Percentiles rank a stretch among this genome's conserved stretches.
Evolutionary conservation across 2,329 filamentous ascomycete species (phyloP).

Genomic region (Aspergillus floridensis): DNA sequence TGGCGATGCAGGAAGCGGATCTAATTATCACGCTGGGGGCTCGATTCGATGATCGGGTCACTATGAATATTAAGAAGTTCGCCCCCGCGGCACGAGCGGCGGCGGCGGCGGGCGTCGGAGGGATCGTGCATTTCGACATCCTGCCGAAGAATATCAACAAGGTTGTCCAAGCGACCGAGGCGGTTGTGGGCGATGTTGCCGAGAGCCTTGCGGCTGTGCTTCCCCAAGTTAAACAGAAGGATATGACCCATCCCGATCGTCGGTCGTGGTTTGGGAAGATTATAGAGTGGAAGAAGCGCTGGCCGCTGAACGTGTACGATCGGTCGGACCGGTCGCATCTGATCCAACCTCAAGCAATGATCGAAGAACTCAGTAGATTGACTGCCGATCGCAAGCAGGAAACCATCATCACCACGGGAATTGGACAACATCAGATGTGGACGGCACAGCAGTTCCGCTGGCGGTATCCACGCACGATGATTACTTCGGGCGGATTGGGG

Average conservation of each 20-base stretch:
- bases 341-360: slow-evolving; percentile 93
- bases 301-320: slow-evolving; percentile 72
- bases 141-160: slow-evolving; percentile 99
- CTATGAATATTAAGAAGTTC: slow-evolving; percentile 72
- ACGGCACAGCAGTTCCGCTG: slow-evolving; percentile 94
- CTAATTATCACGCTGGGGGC: slow-evolving; percentile 88
- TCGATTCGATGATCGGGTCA: slow-evolving; percentile 92
- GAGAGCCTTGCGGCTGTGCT: slow-evolving; percentile 73
- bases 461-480: slow-evolving; percentile 86
- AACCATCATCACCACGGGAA: slow-evolving; percentile 88
- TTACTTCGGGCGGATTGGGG: slow-evolving; percentile 92
- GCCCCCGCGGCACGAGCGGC: slow-evolving; percentile 81
- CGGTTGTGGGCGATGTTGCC: slow-evolving; percentile 90
- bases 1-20: slow-evolving; percentile 92
- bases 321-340: slow-evolving; percentile 66
- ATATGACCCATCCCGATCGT: background rate
- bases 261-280: slow-evolving; percentile 86
- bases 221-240: slow-evolving; percentile 59
- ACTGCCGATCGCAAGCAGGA: slow-evolving; percentile 76
- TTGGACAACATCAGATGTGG: slow-evolving; percentile 99
- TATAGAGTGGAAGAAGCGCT: slow-evolving; percentile 83
- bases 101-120: slow-evolving; percentile 74
- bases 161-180: slow-evolving; percentile 93
- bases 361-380: slow-evolving; percentile 83
- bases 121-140: slow-evolving; percentile 94